A percentile compares a stretch with the other conserved stretches of the same genome.
Evolutionary conservation across 768 basidiomycete species (phyloP).

Genomic region (Pisolithus orientalis): DNA sequence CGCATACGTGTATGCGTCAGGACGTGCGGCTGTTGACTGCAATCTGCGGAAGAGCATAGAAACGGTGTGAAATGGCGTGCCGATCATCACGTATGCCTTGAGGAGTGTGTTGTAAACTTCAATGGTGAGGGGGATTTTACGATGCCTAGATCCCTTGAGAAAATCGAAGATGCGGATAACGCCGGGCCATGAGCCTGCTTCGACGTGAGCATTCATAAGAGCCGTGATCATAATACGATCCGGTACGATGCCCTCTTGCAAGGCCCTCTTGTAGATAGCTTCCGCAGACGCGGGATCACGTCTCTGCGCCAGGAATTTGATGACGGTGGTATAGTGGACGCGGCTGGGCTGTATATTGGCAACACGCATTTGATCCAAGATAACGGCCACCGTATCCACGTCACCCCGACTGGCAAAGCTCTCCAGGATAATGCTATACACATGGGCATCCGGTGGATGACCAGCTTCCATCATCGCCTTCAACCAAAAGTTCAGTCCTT

Average conservation of each 20-base stretch:
- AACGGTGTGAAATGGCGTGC: conserved; percentile 66
- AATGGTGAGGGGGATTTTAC: conserved; percentile 41
- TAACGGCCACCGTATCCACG: conserved; percentile 39
- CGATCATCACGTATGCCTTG: conserved; percentile 78
- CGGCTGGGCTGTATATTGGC: conserved; percentile 40
- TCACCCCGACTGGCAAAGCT: conserved; percentile 51
- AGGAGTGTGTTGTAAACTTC: conserved; percentile 72
- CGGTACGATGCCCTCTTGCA: conserved; percentile 55
- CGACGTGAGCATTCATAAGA: conserved; percentile 79
- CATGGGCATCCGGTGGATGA: conserved; percentile 44
- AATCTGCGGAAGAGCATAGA: conserved; percentile 55
- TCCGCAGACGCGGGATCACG: conserved; percentile 62
- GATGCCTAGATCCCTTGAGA: conserved; percentile 33
- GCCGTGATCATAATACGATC: conserved; percentile 61
- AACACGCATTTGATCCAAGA: conserved; percentile 58
- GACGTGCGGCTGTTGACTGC: conserved; percentile 41
- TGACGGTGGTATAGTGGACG: conserved; percentile 59
- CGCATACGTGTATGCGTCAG: conserved; percentile 61
- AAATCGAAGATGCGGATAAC: conserved; percentile 68
- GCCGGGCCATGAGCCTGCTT: conserved; percentile 72
- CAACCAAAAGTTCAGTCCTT: conserved; percentile 51
- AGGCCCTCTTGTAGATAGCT: conserved; percentile 55
- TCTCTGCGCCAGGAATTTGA: conserved; percentile 57
- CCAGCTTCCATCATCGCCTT: conserved; percentile 43
- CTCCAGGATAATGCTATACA: conserved; percentile 58